Evolutionary conservation across 2,329 filamentous ascomycete species (phyloP).

Genomic region (Pyrenophora tritici-repentis): DNA sequence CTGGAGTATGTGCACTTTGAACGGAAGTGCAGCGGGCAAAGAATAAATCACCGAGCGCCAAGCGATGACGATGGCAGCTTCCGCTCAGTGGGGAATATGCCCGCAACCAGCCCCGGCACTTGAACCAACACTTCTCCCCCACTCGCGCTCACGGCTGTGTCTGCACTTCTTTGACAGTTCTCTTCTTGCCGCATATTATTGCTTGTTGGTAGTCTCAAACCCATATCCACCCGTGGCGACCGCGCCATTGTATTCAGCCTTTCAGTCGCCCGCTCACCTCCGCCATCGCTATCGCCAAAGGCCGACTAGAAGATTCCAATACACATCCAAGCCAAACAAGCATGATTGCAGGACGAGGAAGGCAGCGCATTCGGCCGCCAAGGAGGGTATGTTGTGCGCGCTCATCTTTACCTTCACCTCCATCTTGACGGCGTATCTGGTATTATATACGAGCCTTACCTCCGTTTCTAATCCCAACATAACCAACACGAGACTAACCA

Average conservation of each 20-base stretch:
- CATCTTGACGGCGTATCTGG: not conserved
- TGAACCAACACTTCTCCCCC: constrained; percentile 1
- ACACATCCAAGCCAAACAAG: constrained; percentile 18
- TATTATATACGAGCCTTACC: not conserved
- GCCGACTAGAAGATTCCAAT: not conserved
- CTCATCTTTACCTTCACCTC: constrained; percentile 6
- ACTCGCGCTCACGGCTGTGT: not conserved
- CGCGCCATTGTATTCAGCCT: not conserved
- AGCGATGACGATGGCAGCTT: constrained; percentile 20
- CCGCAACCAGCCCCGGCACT: constrained; percentile 2
- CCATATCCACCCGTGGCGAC: not conserved
- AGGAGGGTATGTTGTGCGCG: constrained; percentile 62
- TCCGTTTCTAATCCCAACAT: not conserved
- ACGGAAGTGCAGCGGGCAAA: constrained; percentile 6
- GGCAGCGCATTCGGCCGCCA: constrained; percentile 69
- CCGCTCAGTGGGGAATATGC: constrained; percentile 8
- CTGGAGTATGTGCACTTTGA: not conserved
- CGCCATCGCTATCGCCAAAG: constrained; percentile 1
- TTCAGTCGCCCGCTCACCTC: constrained; percentile 2
- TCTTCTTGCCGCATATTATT: not conserved
- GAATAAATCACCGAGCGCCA: constrained; percentile 16
- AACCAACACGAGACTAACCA: constrained; percentile 16
- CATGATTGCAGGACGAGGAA: constrained; percentile 60
- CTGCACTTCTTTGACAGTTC: not conserved
- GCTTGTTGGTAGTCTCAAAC: not conserved